Conservation (phyloP, 2,329 filamentous ascomycete species). For the Zopfia rhizophila region DNA sequence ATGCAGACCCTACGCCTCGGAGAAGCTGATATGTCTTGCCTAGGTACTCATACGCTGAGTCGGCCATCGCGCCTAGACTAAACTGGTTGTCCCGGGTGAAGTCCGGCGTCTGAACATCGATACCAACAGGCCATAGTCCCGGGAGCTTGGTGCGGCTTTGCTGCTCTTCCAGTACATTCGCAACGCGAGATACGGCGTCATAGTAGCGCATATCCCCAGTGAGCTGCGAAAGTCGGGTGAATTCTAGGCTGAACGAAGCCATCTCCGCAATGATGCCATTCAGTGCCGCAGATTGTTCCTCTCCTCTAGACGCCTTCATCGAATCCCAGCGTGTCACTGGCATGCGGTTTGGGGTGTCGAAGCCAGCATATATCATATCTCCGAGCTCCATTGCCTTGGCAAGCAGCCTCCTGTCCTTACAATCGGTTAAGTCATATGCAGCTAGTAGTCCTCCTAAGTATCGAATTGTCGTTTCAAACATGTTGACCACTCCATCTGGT, state of each 20-base stretch:
- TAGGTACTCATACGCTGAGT: slow-evolving; percentile 51
- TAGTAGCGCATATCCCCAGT: slow-evolving; percentile 57
- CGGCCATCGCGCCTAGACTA: slow-evolving; percentile 44
- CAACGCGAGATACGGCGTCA: slow-evolving; percentile 54
- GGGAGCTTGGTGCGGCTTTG: slow-evolving; percentile 53
- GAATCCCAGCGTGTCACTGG: slow-evolving; percentile 57
- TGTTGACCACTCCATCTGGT: slow-evolving; percentile 62
- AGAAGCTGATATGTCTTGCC: slow-evolving; percentile 37
- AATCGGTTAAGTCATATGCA: slow-evolving; percentile 71
- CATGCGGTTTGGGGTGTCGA: slow-evolving; percentile 73
- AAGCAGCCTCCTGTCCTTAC: slow-evolving; percentile 60
- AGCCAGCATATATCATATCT: slow-evolving; percentile 70
- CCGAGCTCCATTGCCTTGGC: slow-evolving; percentile 70
- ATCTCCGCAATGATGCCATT: slow-evolving; percentile 55
- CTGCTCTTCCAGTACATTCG: slow-evolving; percentile 48
- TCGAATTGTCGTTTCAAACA: slow-evolving; percentile 76
- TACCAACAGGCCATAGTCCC: slow-evolving; percentile 54
- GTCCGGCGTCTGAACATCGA: slow-evolving; percentile 30
- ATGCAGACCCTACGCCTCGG: slow-evolving; percentile 31
- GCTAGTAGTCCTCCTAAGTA: slow-evolving; percentile 74
- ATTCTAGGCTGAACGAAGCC: slow-evolving; percentile 56
- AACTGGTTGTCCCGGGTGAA: slow-evolving; percentile 53
- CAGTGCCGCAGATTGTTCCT: slow-evolving; percentile 45
- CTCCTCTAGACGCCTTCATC: slow-evolving; percentile 30
- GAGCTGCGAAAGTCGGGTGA: slow-evolving; percentile 54